These are phyloP conservation scores for Capronia coronata DNA, from an alignment of 2,329 filamentous ascomycete species.

Conservation along the genomic window DNA sequence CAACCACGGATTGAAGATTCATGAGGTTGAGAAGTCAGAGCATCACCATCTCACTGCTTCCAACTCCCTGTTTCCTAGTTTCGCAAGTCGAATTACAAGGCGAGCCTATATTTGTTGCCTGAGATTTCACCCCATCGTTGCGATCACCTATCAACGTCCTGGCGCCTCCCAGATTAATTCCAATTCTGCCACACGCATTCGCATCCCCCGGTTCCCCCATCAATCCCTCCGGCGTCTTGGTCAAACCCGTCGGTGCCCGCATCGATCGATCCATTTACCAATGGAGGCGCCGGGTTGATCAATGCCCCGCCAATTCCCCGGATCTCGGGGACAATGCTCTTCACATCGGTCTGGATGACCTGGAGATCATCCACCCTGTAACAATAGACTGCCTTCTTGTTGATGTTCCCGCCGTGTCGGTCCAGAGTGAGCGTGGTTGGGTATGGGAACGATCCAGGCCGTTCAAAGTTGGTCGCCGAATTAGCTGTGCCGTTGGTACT, in stretches of 20 bases:
- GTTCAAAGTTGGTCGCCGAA: constrained; percentile 42
- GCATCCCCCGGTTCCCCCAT: constrained; percentile 56
- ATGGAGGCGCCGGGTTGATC: constrained; percentile 46
- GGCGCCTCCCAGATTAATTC: no score
- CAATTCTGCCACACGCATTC: constrained; percentile 55
- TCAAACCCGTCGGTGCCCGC: constrained; percentile 17
- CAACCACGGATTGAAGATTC: neutral
- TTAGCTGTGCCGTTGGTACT: constrained; percentile 27
- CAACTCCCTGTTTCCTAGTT: no score
- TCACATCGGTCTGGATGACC: constrained; percentile 41
- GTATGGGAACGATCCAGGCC: constrained; percentile 55
- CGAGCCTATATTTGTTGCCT: no score
- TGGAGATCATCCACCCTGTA: constrained; percentile 49
- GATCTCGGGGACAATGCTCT: constrained; percentile 48
- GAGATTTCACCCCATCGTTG: no score
- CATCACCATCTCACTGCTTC: no score
- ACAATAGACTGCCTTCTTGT: constrained; percentile 55
- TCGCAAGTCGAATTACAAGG: no score
- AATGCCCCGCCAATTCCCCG: constrained; percentile 46
- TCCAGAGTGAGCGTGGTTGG: constrained; percentile 55
- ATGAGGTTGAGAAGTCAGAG: no score
- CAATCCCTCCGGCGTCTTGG: constrained; percentile 43
- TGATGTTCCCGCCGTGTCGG: constrained; percentile 51
- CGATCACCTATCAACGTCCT: no score
- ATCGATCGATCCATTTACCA: constrained; percentile 33